Percentiles rank a stretch among this genome's conserved stretches.
These are phyloP conservation scores for Monilinia fructigena DNA, from an alignment of 2,329 filamentous ascomycete species.

Conservation along the genomic window DNA sequence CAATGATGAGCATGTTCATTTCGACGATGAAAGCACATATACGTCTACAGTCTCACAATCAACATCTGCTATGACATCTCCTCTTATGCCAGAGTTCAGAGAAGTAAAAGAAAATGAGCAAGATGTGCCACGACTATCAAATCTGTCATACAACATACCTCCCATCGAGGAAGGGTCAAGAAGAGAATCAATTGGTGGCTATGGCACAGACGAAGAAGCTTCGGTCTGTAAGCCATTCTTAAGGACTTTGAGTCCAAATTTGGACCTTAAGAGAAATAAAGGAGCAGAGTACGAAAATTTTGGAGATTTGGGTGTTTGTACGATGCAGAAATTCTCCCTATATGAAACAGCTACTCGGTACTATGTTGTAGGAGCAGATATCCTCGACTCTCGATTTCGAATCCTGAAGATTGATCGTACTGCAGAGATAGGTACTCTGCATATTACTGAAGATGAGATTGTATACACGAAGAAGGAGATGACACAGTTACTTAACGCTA, in stretches of 20 bases:
- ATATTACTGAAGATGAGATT: constrained; percentile 89
- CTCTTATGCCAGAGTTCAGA: constrained; percentile 36
- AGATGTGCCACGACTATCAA: constrained; percentile 34
- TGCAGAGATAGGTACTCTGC: constrained; percentile 73
- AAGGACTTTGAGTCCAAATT: constrained; percentile 50
- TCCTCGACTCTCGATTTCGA: constrained; percentile 83
- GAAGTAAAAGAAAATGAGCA: constrained; percentile 29
- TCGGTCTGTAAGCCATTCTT: constrained; percentile 58
- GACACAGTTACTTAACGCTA: constrained; percentile 87
- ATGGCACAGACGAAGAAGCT: constrained; percentile 58
- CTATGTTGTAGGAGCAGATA: constrained; percentile 90
- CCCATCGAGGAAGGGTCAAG: constrained; percentile 29
- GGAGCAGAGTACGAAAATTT: constrained; percentile 39
- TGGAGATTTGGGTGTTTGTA: constrained; percentile 48
- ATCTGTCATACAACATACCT: constrained; percentile 33
- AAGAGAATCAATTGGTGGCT: constrained; percentile 34
- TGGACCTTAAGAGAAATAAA: constrained; percentile 37
- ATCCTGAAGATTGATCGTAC: constrained; percentile 95
- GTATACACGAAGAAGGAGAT: constrained; percentile 91
- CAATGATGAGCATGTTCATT: constrained; percentile 32
- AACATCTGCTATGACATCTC: constrained; percentile 41
- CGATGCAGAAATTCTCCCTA: constrained; percentile 95
- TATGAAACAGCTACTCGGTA: constrained; percentile 94
- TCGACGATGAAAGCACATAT: constrained; percentile 33
- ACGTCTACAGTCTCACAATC: constrained; percentile 32